These are phyloP conservation scores for Cardiospermum halicacabum DNA, from an alignment of 345 rosid species.

Conservation along the genomic window DNA sequence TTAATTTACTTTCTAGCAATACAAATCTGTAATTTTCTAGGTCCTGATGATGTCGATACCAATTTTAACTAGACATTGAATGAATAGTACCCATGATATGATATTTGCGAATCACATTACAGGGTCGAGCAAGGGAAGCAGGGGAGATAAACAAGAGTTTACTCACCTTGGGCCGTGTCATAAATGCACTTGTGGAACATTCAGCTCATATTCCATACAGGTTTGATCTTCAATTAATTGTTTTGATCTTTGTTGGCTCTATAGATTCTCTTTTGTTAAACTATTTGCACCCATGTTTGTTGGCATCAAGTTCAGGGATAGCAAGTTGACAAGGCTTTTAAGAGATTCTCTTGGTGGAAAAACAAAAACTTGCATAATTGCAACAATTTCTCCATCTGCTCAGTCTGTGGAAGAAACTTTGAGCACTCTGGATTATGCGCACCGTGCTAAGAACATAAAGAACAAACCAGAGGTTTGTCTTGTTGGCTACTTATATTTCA, in stretches of 20 bases:
- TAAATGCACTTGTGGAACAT: conserved; percentile 96
- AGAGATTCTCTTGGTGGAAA: conserved; percentile 94
- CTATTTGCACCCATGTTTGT: conserved; percentile 1
- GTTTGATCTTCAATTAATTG: conserved; percentile 23
- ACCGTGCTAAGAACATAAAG: conserved; percentile 89
- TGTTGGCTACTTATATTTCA: conserved; percentile 9
- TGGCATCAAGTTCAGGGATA: conserved; percentile 50
- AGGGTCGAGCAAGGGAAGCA: conserved; percentile 97
- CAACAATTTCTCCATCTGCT: conserved; percentile 90
- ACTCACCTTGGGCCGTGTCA: conserved; percentile 91
- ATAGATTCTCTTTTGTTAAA: neutral
- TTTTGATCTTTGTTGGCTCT: conserved; percentile 3
- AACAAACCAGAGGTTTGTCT: conserved; percentile 84
- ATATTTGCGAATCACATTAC: conserved; percentile 14
- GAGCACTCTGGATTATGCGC: conserved; percentile 89
- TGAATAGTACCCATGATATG: neutral
- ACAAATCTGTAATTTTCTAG: neutral
- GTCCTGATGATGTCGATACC: neutral
- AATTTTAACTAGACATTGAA: neutral
- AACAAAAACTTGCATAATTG: conserved; percentile 94
- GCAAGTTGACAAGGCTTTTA: conserved; percentile 91
- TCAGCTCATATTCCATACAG: conserved; percentile 95
- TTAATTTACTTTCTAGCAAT: neutral
- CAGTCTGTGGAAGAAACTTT: conserved; percentile 83
- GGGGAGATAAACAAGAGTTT: conserved; percentile 98